Evolutionary conservation across 805 yeast genomes (phyloP), one percentile per base, ranked within the genome.

Genomic region (Babjeviella inositovora): DNA sequence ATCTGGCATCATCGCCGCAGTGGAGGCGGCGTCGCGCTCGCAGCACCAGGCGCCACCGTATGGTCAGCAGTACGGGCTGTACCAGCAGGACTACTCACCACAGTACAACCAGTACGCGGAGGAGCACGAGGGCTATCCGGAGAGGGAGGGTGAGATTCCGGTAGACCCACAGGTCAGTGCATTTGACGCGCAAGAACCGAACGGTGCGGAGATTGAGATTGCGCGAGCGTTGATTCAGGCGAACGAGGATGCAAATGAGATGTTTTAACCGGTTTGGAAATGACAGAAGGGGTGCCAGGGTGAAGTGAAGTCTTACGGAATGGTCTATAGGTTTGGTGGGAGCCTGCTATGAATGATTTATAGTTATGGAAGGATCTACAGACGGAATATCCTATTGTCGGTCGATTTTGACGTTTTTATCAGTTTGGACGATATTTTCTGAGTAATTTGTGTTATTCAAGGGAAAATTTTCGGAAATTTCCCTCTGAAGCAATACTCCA

Each of bases 201-300:
- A 54, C 5, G 68, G 63, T 5, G 68, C 61, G 23, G 76, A 68
- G 32, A 64, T 70, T 18, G 75, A 68, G 22, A 71, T 70, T 33
- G 79, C 80, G 1, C 48, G 74, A 20, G 80, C 76, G 0, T 46
- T 70, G 33, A 68, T 70, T 23, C 74, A 68, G 29, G 72, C 75
- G 1, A 66, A 59, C 31, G 67, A 55, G 24, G 52, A 37, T 8
- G 50, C n/a, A n/a, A n/a, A n/a, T n/a, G n/a, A n/a, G n/a, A n/a
- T n/a, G n/a, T n/a, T n/a, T n/a, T n/a, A n/a, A n/a, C n/a, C n/a
- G n/a, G n/a, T n/a, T n/a, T n/a, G n/a, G n/a, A n/a, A n/a, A n/a
- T n/a, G n/a, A n/a, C n/a, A n/a, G n/a, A n/a, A n/a, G n/a, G n/a
- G n/a, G n/a, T n/a, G n/a, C n/a, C n/a, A n/a, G n/a, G n/a, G n/a